phyloP scores from a whole-genome alignment of 2,329 filamentous ascomycete genomes.

The Biscogniauxia marginata region DNA sequence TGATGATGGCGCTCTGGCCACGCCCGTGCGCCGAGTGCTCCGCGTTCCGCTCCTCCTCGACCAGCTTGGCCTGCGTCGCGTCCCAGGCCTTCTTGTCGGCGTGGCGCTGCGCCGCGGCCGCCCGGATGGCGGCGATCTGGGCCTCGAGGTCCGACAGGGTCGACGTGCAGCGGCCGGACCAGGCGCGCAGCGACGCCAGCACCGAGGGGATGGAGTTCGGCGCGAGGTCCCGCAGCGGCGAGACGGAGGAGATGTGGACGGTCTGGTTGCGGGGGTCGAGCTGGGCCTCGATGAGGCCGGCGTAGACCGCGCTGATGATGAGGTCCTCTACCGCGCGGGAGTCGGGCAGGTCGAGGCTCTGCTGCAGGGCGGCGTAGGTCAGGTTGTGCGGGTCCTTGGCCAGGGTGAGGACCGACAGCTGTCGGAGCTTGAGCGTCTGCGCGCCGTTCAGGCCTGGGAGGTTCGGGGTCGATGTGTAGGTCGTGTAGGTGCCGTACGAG shows the following conservation, averaged over 20 bases:
- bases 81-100: conserved; percentile 49
- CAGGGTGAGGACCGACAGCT: conserved; percentile 84
- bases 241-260: conserved; percentile 76
- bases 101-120: conserved; percentile 53
- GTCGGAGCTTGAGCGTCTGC: conserved; percentile 82
- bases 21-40: conserved; percentile 18
- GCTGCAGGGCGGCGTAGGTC: conserved; percentile 68
- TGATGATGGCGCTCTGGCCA: conserved; percentile 25
- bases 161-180: conserved; percentile 74
- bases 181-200: conserved; percentile 65
- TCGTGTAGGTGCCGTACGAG: conserved; percentile 83
- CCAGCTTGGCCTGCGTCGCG: conserved; percentile 46
- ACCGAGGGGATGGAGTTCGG: conserved; percentile 70
- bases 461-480: conserved; percentile 56
- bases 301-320: conserved; percentile 84
- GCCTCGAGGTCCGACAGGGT: conserved; percentile 74
- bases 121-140: conserved; percentile 68
- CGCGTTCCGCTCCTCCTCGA: conserved; percentile 44
- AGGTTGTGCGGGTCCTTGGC: conserved; percentile 67
- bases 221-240: conserved; percentile 81
- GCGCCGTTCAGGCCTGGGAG: conserved; percentile 71
- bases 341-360: conserved; percentile 64
- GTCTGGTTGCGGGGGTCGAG: conserved; percentile 75
- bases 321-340: conserved; percentile 77
- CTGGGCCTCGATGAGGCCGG: conserved; percentile 75